Percentiles rank a stretch among this genome's conserved stretches.
phyloP scores from a whole-genome alignment of 805 yeast species.

The Starmerella potacharoeniae region DNA sequence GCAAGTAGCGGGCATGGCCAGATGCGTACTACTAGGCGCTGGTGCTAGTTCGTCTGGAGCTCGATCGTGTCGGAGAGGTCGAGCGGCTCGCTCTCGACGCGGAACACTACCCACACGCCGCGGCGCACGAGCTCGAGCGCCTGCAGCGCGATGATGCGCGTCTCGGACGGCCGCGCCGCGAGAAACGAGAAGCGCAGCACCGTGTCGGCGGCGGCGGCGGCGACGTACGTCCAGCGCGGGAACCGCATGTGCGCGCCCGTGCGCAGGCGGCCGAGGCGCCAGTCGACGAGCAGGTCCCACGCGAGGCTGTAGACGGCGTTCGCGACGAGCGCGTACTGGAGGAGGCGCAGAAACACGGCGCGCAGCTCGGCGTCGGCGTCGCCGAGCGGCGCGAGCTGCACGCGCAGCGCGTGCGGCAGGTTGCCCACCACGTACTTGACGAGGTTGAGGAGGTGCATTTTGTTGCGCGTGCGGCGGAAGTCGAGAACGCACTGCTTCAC shows the following conservation, averaged over 20 bases:
- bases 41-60: conserved; percentile 5
- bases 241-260: conserved; percentile 33
- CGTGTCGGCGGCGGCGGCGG: conserved; percentile 51
- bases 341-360: conserved; percentile 4
- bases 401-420: conserved; percentile 16
- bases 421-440: conserved; percentile 43
- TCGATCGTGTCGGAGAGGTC: conserved; percentile 18
- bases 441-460: conserved; percentile 55
- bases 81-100: conserved; percentile 65
- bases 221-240: conserved; percentile 36
- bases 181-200: conserved; percentile 68
- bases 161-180: conserved; percentile 41
- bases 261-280: conserved; percentile 35
- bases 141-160: conserved; percentile 59
- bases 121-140: conserved; percentile 68
- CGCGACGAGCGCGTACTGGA: conserved; percentile 37
- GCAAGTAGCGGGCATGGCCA: no score
- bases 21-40: no score
- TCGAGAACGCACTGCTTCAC: conserved; percentile 74
- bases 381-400: conserved; percentile 13
- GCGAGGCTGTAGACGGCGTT: conserved; percentile 68
- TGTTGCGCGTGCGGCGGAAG: conserved; percentile 40
- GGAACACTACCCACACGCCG: conserved; percentile 80
- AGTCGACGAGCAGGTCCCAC: conserved; percentile 88
- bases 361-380: conserved; percentile 2